phyloP scores from a whole-genome alignment of 202 grass and related monocot species.

The Schoenoplectus triqueter region DNA sequence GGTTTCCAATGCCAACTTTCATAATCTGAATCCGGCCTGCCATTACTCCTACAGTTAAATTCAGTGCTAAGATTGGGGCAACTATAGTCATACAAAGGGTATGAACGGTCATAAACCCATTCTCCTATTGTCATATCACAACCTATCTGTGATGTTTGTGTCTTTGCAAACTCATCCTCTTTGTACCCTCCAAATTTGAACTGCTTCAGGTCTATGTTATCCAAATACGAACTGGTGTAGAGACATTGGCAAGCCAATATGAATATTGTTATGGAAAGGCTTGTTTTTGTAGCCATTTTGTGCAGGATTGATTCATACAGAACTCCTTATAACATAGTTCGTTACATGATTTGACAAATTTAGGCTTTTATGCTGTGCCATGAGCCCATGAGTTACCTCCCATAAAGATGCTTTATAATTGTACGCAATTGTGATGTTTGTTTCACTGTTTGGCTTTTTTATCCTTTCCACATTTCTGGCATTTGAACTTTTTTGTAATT shows the following conservation, averaged over 20 bases:
- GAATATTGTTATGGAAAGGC: not conserved
- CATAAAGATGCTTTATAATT: constrained; percentile 16
- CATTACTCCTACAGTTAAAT: constrained; percentile 42
- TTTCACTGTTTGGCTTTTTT: constrained; percentile 23
- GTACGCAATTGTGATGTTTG: constrained; percentile 28
- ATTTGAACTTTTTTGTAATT: not conserved
- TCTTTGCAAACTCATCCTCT: constrained; percentile 33
- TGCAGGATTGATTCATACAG: not conserved
- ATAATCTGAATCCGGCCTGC: constrained; percentile 47
- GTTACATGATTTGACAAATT: constrained; percentile 27
- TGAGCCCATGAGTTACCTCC: constrained; percentile 15
- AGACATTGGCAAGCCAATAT: constrained; percentile 14
- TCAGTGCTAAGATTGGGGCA: constrained; percentile 52
- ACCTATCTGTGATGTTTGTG: constrained; percentile 28
- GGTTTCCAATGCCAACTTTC: constrained; percentile 49
- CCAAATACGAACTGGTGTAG: not conserved
- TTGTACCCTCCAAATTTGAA: constrained; percentile 36
- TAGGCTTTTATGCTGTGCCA: constrained; percentile 27
- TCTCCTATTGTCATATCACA: constrained; percentile 44
- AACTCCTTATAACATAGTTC: not conserved
- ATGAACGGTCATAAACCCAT: constrained; percentile 47
- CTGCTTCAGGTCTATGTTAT: not conserved
- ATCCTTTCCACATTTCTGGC: not conserved
- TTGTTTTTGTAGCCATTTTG: too few relatives aligned
- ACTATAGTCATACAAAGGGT: constrained; percentile 43